Evolutionary conservation across 2,329 filamentous ascomycete species (phyloP).

Genomic region (Aspergillus pseudotamarii): DNA sequence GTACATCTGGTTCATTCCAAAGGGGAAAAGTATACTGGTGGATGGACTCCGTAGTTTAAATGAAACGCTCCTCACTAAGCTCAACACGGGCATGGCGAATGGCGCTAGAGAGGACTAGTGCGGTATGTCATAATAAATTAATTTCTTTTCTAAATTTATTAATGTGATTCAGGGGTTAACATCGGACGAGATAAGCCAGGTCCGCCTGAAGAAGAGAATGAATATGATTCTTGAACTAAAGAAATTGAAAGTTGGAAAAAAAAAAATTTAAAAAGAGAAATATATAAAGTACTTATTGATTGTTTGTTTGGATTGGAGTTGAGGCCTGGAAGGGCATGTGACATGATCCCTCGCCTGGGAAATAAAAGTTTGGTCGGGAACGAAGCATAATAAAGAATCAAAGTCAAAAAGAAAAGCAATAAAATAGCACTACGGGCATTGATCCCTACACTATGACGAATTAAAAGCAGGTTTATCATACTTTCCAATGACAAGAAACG

Average conservation of each 20-base stretch:
- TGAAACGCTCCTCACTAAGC: constrained; percentile 6
- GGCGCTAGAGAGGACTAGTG: constrained; percentile 17
- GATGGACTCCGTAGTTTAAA: not conserved
- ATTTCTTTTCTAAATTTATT: constrained; percentile 11
- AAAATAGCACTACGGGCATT: not conserved
- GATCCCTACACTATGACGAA: constrained; percentile 2
- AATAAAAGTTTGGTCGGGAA: not conserved
- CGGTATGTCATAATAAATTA: constrained; percentile 18
- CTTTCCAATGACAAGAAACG: constrained; percentile 18
- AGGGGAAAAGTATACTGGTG: not conserved
- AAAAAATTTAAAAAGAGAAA: no score
- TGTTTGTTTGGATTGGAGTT: not conserved
- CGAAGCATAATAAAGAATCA: not conserved
- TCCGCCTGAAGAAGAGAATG: not conserved
- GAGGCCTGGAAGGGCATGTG: not conserved
- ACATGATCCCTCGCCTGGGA: not conserved
- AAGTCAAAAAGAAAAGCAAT: not conserved
- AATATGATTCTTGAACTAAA: not conserved
- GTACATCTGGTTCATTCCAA: not conserved
- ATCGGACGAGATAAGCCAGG: not conserved
- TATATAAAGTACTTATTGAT: not conserved
- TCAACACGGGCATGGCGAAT: not conserved
- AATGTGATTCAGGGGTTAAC: constrained; percentile 16
- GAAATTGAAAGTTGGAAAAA: no score
- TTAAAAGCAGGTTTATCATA: not conserved